Percentiles rank a stretch among this genome's conserved stretches.
These are phyloP conservation scores for Penicillium psychrosexuale DNA, from an alignment of 2,329 filamentous ascomycete species.

Conservation along the genomic window DNA sequence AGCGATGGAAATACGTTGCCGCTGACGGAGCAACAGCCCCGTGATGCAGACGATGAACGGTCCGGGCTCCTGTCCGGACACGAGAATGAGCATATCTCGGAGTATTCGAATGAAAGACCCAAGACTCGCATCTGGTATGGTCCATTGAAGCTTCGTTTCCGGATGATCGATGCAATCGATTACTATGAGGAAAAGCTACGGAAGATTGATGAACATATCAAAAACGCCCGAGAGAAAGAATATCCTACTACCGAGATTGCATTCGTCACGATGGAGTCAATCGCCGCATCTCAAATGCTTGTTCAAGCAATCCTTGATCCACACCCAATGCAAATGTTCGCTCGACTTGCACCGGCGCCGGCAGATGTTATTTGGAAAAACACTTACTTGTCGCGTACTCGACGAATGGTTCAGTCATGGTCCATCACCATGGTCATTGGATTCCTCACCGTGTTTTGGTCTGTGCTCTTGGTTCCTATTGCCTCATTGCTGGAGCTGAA, in stretches of 20 bases:
- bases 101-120: constrained; percentile 55
- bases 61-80: constrained; percentile 56
- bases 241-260: constrained; percentile 79
- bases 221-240: constrained; percentile 65
- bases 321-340: constrained; percentile 77
- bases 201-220: constrained; percentile 71
- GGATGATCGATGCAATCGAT: constrained; percentile 83
- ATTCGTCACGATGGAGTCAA: constrained; percentile 96
- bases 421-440: constrained; percentile 77
- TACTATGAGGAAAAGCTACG: constrained; percentile 87
- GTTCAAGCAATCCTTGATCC: constrained; percentile 93
- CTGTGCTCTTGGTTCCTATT: constrained; percentile 73
- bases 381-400: constrained; percentile 74
- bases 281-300: constrained; percentile 88
- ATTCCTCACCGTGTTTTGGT: constrained; percentile 82
- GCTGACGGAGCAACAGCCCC: constrained; percentile 49
- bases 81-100: constrained; percentile 42
- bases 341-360: constrained; percentile 81
- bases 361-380: constrained; percentile 94
- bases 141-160: constrained; percentile 66
- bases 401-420: constrained; percentile 77
- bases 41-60: constrained; percentile 55
- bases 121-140: constrained; percentile 76
- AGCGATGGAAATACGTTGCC: constrained; percentile 45
- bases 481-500: constrained; percentile 78